These are phyloP conservation scores for Erythrobasidium hasegawianum DNA, from an alignment of 1,284 basidiomycete species.

Conservation along the genomic window DNA sequence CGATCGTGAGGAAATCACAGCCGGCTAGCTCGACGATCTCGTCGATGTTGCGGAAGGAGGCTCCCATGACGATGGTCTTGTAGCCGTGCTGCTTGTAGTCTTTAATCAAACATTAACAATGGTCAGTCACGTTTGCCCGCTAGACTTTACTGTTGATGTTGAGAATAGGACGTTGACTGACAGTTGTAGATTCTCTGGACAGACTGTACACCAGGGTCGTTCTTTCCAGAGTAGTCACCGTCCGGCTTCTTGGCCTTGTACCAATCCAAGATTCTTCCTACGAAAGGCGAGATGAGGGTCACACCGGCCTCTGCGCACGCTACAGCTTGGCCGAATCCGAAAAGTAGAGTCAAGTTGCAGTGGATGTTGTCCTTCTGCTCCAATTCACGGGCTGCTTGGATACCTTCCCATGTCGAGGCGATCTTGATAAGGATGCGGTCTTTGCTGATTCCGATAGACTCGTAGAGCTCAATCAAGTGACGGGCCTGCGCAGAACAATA, in stretches of 20 bases:
- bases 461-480: slow-evolving; percentile 90
- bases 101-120: too few relatives aligned
- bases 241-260: slow-evolving; percentile 82
- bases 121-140: too few relatives aligned
- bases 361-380: slow-evolving; percentile 90
- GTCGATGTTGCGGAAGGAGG: slow-evolving; percentile 91
- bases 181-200: slow-evolving; percentile 90
- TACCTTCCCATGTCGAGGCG: slow-evolving; percentile 98
- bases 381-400: slow-evolving; percentile 94
- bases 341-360: slow-evolving; percentile 97
- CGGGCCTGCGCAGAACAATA: slow-evolving; percentile 67
- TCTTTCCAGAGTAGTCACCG: slow-evolving; percentile 75
- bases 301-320: slow-evolving; percentile 97
- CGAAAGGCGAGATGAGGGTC: slow-evolving; percentile 98
- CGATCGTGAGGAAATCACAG: slow-evolving; percentile 94
- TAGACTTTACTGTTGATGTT: too few relatives aligned
- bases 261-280: slow-evolving; percentile 95
- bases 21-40: slow-evolving; percentile 95
- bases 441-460: slow-evolving; percentile 81
- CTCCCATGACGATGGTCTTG: slow-evolving; percentile 99
- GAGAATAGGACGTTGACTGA: too few relatives aligned
- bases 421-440: slow-evolving; percentile 98
- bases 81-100: slow-evolving; percentile 99
- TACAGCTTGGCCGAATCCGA: slow-evolving; percentile 97
- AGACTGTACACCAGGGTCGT: slow-evolving; percentile 94